These are phyloP conservation scores for Collybiopsis luxurians DNA, from an alignment of 768 basidiomycete genomes.

Conservation along the genomic window DNA sequence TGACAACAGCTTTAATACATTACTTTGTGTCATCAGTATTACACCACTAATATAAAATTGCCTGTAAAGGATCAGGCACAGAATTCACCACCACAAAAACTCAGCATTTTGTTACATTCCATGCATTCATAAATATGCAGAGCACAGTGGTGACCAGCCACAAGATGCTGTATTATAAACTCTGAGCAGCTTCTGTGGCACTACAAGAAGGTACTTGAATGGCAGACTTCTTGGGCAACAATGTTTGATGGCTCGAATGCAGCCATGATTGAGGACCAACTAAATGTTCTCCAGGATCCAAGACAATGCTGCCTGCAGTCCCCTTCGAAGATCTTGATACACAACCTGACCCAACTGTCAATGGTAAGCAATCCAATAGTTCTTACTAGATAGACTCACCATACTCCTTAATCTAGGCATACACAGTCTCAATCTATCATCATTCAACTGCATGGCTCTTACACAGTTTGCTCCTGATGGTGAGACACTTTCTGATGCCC, in stretches of 20 bases:
- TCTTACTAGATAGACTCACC: no score
- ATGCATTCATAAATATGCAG: no score
- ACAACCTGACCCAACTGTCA: background rate
- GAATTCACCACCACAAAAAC: no score
- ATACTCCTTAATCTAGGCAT: background rate
- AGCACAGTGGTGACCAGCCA: no score
- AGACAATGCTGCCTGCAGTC: background rate
- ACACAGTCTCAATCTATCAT: background rate
- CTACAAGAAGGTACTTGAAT: constrained; percentile 9
- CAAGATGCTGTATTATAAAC: constrained; percentile 15
- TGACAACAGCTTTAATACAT: no score
- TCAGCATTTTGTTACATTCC: no score
- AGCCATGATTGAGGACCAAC: background rate
- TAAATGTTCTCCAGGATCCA: background rate
- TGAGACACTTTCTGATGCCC: no score
- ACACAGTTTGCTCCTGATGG: no score
- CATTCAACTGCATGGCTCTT: no score
- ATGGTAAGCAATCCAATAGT: background rate
- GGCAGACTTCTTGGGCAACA: background rate
- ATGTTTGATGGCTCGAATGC: background rate
- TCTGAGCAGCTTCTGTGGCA: constrained; percentile 16
- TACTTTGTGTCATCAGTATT: no score
- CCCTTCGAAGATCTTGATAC: background rate
- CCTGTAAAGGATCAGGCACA: no score
- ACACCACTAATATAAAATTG: no score